Evolutionary conservation across 1,139 yeast species (phyloP), one percentile per base, ranked within the genome.

Genomic region (Suhomyces bolitotheri): DNA sequence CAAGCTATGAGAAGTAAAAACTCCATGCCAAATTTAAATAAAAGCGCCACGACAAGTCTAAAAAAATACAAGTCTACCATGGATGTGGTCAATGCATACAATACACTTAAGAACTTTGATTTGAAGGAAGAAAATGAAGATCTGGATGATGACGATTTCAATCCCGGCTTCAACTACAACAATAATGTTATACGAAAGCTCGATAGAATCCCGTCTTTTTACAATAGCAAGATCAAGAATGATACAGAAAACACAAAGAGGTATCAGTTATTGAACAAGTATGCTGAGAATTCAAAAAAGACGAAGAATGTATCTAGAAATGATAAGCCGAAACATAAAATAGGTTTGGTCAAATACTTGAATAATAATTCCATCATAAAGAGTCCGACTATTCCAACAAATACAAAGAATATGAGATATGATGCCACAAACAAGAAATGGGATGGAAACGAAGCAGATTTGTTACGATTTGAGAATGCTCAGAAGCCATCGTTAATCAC

Each of bases 371-470:
- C 60, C 9, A 44, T 54, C 1, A 27, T 34, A 12, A 30, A 27
- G n/a, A 41, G 36, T 32, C 43, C 42, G 4, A 34, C 35, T 6
- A 34, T 39, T 22, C 48, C 47, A 6, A 33, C 38, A 22, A 38
- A 39, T 20, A 44, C 40, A 25, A 44, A 42, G 20, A 34, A 34
- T 17, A 82, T 81, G 89, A 69, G 62, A 33, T 80, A 69, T 46
- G 79, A 82, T 46, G 71, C 80, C 4, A 53, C 53, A 11, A 65
- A 70, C 22, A 69, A 67, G 39, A 58, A 61, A 26, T 82, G 89
- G 89, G 88, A 81, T 51, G 89, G 89, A 3, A 82, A 82, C 48
- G 84, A 81, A 30, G 64, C 65, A 14, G 86, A 79, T 27, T 58
- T 78, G 34, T 56, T 71, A 35, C 38, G 56, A 8, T 55, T 55